These are phyloP conservation scores for Phalaenopsis hybrid DNA, from an alignment of 116 monocot species.

Conservation along the genomic window DNA sequence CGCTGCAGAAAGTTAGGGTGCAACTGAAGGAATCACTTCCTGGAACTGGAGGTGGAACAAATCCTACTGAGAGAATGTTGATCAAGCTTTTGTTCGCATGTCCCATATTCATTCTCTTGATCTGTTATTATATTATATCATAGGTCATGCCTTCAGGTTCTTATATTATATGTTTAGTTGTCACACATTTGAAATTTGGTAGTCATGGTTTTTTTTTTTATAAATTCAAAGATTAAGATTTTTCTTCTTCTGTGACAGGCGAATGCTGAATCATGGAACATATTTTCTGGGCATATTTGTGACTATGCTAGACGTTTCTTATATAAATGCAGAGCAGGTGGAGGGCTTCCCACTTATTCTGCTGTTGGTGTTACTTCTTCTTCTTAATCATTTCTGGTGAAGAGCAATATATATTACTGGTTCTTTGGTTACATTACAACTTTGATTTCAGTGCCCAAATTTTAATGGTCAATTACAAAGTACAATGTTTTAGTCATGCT, in stretches of 20 bases:
- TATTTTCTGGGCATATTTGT: slow-evolving; percentile 39
- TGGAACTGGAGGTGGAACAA: slow-evolving; percentile 83
- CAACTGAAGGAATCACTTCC: slow-evolving; percentile 80
- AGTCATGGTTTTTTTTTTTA: not conserved
- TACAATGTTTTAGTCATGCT: not conserved
- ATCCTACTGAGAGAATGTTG: slow-evolving; percentile 45
- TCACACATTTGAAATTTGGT: not conserved
- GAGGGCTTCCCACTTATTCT: slow-evolving; percentile 53
- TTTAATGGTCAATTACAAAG: not conserved
- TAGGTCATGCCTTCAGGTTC: slow-evolving; percentile 54
- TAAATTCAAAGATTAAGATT: not conserved
- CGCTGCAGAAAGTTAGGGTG: slow-evolving; percentile 56
- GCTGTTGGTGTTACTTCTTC: slow-evolving; percentile 48
- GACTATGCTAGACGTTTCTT: slow-evolving; percentile 49
- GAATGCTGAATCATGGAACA: slow-evolving; percentile 27
- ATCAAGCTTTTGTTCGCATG: slow-evolving; percentile 58
- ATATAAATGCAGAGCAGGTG: slow-evolving; percentile 41
- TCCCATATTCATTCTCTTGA: slow-evolving; percentile 48
- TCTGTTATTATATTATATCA: slow-evolving; percentile 35
- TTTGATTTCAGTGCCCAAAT: not conserved
- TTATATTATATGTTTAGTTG: not conserved
- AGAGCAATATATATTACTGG: not conserved
- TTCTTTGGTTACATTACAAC: not conserved
- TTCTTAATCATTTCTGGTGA: not conserved
- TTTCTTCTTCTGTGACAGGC: slow-evolving; percentile 32